Percentiles rank a stretch among this genome's conserved stretches.
phyloP scores from a whole-genome alignment of 176 grass and related monocot species.

The barley (Hordeum vulgare) region MorexV3_pseudomolecules_assembly NC_058519.1:652187813-652188312 shows the following conservation, averaged over 20 bases:
- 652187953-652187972: neutral
- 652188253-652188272: neutral
- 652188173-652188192: too few relatives aligned
- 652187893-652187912: too few relatives aligned
- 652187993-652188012: conserved; percentile 47
- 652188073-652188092: neutral
- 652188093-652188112: conserved; percentile 44
- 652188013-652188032: conserved; percentile 74
- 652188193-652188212: too few relatives aligned
- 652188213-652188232: too few relatives aligned
- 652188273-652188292: neutral
- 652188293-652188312: neutral
- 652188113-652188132: neutral
- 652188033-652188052: conserved; percentile 20
- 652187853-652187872: conserved; percentile 48
- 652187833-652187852: conserved; percentile 31
- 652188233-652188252: too few relatives aligned
- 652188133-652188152: conserved; percentile 3
- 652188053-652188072: too few relatives aligned
- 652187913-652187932: too few relatives aligned
- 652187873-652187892: too few relatives aligned
- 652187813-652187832: too few relatives aligned
- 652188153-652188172: too few relatives aligned
- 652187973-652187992: neutral
- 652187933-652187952: neutral